A percentile compares a stretch with the other conserved stretches of the same genome.
Conservation (phyloP, 1,284 basidiomycete species). For the Xanthoconium separans region DNA sequence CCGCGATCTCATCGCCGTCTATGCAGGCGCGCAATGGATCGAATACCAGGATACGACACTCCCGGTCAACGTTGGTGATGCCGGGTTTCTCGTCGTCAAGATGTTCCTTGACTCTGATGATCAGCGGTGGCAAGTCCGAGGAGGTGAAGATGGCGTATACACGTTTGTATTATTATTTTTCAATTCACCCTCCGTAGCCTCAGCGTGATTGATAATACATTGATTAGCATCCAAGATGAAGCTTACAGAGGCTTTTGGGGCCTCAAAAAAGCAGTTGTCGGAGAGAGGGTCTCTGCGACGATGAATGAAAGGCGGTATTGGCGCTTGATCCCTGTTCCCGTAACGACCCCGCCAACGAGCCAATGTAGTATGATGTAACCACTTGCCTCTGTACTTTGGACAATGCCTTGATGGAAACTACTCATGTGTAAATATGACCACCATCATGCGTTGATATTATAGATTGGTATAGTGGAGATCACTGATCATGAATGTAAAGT, state of each 20-base stretch:
- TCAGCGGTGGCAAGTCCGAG: not conserved
- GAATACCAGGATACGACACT: not conserved
- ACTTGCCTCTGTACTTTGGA: too few species aligned
- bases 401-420: too few species aligned
- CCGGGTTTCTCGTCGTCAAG: not conserved
- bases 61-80: not conserved
- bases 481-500: too few species aligned
- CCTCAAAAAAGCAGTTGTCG: not conserved
- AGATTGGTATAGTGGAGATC: too few species aligned
- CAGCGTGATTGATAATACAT: not conserved
- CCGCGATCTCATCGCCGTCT: not conserved
- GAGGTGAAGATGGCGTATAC: not conserved
- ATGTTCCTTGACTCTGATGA: not conserved
- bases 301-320: not conserved
- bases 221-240: not conserved
- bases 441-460: too few species aligned
- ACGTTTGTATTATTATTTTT: not conserved
- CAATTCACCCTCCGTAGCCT: not conserved
- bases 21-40: not conserved
- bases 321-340: not conserved
- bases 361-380: not conserved
- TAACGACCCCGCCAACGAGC: not conserved
- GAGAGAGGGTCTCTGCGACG: not conserved
- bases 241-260: not conserved
- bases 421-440: too few species aligned